Conservation (phyloP, 2,329 filamentous ascomycete genomes). For the Colletotrichum sojae region DNA sequence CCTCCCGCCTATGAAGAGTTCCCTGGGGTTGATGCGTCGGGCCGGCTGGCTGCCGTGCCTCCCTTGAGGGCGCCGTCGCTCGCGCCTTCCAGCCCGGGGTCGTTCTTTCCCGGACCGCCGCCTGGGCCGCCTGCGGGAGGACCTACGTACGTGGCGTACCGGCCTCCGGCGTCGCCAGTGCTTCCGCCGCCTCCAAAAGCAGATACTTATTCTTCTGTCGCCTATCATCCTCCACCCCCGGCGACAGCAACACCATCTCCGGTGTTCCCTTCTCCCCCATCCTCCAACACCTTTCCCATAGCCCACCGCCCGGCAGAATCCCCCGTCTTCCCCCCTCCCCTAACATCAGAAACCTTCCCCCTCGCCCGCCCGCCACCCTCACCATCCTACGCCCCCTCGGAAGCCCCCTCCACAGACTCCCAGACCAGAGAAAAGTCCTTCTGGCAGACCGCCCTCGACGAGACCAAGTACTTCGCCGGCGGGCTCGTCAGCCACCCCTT, state of each 20-base stretch:
- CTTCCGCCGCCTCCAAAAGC: not conserved
- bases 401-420: slow-evolving; percentile 3
- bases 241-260: too few relatives aligned
- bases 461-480: slow-evolving; percentile 76
- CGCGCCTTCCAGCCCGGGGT: not conserved
- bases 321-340: not conserved
- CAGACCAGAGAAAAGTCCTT: slow-evolving; percentile 41
- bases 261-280: not conserved
- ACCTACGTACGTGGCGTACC: slow-evolving; percentile 20
- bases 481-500: slow-evolving; percentile 74
- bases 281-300: not conserved
- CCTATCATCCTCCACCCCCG: not conserved
- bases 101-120: slow-evolving; percentile 16
- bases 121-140: not conserved
- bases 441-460: slow-evolving; percentile 66
- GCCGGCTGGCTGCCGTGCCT: slow-evolving; percentile 11
- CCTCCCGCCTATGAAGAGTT: slow-evolving; percentile 36
- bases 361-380: not conserved
- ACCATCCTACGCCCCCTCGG: slow-evolving; percentile 10
- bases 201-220: not conserved
- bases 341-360: slow-evolving; percentile 18
- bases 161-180: not conserved
- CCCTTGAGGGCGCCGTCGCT: slow-evolving; percentile 10
- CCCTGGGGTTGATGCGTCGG: slow-evolving; percentile 16
- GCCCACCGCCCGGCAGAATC: not conserved